Evolutionary conservation across 768 basidiomycete genomes (phyloP).

Genomic region (Cyathus striatus): DNA sequence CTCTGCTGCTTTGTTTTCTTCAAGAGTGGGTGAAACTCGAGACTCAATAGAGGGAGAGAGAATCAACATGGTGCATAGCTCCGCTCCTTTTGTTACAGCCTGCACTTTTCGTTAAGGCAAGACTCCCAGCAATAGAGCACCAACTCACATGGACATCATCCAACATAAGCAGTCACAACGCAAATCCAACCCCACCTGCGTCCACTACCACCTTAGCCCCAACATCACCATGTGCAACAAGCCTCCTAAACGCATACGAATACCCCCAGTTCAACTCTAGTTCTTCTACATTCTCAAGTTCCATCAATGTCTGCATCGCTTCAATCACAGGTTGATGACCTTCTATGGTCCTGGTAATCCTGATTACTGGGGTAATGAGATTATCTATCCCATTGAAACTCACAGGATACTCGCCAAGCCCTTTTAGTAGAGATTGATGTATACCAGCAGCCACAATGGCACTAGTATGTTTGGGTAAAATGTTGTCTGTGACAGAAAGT

Average conservation of each 20-base stretch:
- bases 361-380: slow-evolving; percentile 3
- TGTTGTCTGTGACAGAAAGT: background rate
- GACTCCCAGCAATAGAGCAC: background rate
- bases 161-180: slow-evolving; percentile 7
- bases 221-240: slow-evolving; percentile 5
- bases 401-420: slow-evolving; percentile 1
- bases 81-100: slow-evolving; percentile 1
- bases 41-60: slow-evolving; percentile 1
- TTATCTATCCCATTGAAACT: slow-evolving; percentile 2
- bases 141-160: slow-evolving; percentile 11
- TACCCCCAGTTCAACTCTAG: slow-evolving; percentile 12
- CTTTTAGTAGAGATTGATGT: slow-evolving; percentile 3
- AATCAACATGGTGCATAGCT: slow-evolving; percentile 3
- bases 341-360: slow-evolving; percentile 1
- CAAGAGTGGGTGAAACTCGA: background rate
- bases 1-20: slow-evolving; percentile 1
- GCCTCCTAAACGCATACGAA: slow-evolving; percentile 10
- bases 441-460: slow-evolving; percentile 3
- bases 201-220: slow-evolving; percentile 8
- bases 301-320: slow-evolving; percentile 5
- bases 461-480: background rate
- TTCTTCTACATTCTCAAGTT: slow-evolving; percentile 7
- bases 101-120: background rate
- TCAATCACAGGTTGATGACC: slow-evolving; percentile 6
- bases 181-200: slow-evolving; percentile 11